These are phyloP conservation scores for Kokia cookei DNA, from an alignment of 441 rosid genomes.

Conservation along the genomic window DNA sequence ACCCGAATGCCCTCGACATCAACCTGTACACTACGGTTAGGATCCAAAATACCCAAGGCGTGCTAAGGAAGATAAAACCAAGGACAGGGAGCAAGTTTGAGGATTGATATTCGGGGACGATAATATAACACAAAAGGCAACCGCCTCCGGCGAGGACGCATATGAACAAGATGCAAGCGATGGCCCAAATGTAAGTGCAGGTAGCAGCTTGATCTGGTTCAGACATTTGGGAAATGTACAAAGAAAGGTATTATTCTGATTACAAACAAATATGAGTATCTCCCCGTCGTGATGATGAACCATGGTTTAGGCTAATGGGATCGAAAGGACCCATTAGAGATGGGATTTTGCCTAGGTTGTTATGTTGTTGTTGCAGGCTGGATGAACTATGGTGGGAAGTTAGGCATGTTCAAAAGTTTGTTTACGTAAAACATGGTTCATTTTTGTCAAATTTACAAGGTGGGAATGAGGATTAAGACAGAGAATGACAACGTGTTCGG, in stretches of 20 bases:
- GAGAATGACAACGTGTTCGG: not conserved
- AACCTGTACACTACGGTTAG: constrained; percentile 54
- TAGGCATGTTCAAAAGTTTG: constrained; percentile 30
- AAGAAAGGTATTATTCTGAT: not conserved
- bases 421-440: constrained; percentile 24
- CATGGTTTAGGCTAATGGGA: constrained; percentile 7
- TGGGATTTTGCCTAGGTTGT: not conserved
- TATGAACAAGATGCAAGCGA: constrained; percentile 28
- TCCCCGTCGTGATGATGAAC: constrained; percentile 23
- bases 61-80: constrained; percentile 56
- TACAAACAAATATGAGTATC: not conserved
- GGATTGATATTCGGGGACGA: constrained; percentile 34
- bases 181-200: constrained; percentile 36
- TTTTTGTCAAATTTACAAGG: not conserved
- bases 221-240: constrained; percentile 37
- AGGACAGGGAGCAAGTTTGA: constrained; percentile 46
- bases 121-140: constrained; percentile 35
- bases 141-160: constrained; percentile 37
- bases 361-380: not conserved
- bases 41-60: constrained; percentile 81
- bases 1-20: constrained; percentile 49
- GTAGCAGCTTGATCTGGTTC: constrained; percentile 44
- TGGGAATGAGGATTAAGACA: too few relatives aligned
- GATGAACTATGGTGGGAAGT: not conserved
- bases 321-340: constrained; percentile 5